Base-by-base conservation (phyloP, 116 monocot genomes). In the Trichopus zeylanicus region DNA sequence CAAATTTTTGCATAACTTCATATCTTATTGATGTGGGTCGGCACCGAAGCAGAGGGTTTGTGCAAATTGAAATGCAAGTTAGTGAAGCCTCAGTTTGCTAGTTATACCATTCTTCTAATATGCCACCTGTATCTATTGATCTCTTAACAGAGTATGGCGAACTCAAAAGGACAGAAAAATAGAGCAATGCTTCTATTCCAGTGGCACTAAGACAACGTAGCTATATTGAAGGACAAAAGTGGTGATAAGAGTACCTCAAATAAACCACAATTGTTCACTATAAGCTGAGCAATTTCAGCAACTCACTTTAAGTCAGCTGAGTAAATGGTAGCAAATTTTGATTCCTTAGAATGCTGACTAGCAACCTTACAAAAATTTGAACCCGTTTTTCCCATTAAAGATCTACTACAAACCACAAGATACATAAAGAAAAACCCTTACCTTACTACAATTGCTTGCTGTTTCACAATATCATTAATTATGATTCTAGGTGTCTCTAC, bases 271-370 rank as follows among this genome's bases (percentile, higher is more conserved):
- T 5, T 29, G 28, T 42, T 69, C 67, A 88, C 84, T 66, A 98
- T 88, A 26, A 73, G 78, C 18, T 73, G 34, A 61, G 98, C 98
- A 68, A 88, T 97, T 53, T 98, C 85, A 30, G 75, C 71, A 59
- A 88, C 98, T 67, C 97, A 78, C 57, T 91, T 82, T 80, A 98
- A 67, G 61, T 98, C 91, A 55, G 98, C 91, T 38, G 98, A 79
- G 69, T 98, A 98, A 61, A 87, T 60, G n/a, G 88, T 75, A 53
- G 53, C 38, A 52, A 66, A 75, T 51, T 79, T 77, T 28, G 67
- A 35, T 59, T 88, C 88, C 59, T 77, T 87, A 20, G 78, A 82
- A 10, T 91, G 69, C 25, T 76, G 73, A 46, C 28, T 57, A 16
- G 73, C 87, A 27, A 82, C 85, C 98, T 90, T 65, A n/a, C 37